Evolutionary conservation across 2,329 filamentous ascomycete genomes (phyloP).

Genomic region (Neofusicoccum umdonicola): DNA sequence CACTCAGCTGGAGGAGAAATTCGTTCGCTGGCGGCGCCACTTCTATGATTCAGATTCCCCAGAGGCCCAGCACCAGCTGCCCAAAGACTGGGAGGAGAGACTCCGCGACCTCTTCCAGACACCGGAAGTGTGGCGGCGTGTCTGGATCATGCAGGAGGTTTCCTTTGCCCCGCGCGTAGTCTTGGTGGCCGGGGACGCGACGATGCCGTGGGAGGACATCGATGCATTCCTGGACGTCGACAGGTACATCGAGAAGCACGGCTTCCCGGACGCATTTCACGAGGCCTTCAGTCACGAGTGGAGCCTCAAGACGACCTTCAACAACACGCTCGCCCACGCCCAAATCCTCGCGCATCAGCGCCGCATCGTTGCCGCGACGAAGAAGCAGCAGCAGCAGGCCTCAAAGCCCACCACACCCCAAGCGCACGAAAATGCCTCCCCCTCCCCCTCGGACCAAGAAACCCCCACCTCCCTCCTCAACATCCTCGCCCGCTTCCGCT

Average conservation of each 20-base stretch:
- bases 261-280: constrained; percentile 6
- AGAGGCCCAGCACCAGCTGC: not conserved
- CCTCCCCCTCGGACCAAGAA: not conserved
- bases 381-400: not conserved
- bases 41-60: too few species aligned
- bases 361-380: not conserved
- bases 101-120: too few species aligned
- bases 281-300: not conserved
- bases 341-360: not conserved
- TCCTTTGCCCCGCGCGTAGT: not conserved
- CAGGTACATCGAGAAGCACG: not conserved
- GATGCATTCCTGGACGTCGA: constrained; percentile 9
- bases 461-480: constrained; percentile 21
- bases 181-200: not conserved
- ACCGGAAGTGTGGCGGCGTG: not conserved
- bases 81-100: too few species aligned
- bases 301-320: not conserved
- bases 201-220: not conserved
- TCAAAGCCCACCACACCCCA: too few species aligned
- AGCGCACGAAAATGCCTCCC: too few species aligned
- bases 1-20: constrained; percentile 9
- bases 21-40: not conserved
- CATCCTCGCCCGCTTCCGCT: constrained; percentile 27
- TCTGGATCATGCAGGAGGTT: constrained; percentile 16
- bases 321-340: not conserved